These are phyloP conservation scores for Podospora anserina DNA, from an alignment of 495 filamentous ascomycete species.

Conservation along the genomic window DNA sequence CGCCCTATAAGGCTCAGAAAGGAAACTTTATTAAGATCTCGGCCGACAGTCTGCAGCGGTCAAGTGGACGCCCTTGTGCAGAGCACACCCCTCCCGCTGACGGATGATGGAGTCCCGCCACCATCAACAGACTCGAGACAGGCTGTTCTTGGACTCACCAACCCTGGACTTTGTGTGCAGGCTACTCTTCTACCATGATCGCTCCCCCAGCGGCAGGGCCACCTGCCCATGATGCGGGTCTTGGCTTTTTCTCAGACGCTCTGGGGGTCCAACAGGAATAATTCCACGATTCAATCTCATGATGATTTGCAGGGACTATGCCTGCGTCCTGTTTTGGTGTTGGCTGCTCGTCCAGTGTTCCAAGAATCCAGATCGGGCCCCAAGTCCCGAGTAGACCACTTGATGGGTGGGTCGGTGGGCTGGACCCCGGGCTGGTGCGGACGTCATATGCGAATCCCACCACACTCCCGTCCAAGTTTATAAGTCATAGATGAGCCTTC, in stretches of 20 bases:
- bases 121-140: neutral
- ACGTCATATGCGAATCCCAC: constrained; percentile 37
- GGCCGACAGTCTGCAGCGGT: neutral
- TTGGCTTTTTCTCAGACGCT: neutral
- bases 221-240: neutral
- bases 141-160: neutral
- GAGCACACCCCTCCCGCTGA: neutral
- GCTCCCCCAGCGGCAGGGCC: neutral
- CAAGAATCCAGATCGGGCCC: neutral
- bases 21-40: neutral
- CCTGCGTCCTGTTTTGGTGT: constrained; percentile 33
- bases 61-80: neutral
- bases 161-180: neutral
- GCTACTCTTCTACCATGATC: neutral
- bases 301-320: constrained; percentile 8
- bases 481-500: constrained; percentile 24
- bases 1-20: neutral
- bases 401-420: neutral
- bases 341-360: constrained; percentile 16
- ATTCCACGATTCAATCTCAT: constrained; percentile 4
- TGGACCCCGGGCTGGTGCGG: constrained; percentile 17
- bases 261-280: neutral
- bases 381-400: constrained; percentile 16
- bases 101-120: neutral
- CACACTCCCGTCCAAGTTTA: constrained; percentile 16